These are phyloP conservation scores for Mollisiaceae sp. DNA, from an alignment of 2,329 filamentous ascomycete species.

Conservation along the genomic window DNA sequence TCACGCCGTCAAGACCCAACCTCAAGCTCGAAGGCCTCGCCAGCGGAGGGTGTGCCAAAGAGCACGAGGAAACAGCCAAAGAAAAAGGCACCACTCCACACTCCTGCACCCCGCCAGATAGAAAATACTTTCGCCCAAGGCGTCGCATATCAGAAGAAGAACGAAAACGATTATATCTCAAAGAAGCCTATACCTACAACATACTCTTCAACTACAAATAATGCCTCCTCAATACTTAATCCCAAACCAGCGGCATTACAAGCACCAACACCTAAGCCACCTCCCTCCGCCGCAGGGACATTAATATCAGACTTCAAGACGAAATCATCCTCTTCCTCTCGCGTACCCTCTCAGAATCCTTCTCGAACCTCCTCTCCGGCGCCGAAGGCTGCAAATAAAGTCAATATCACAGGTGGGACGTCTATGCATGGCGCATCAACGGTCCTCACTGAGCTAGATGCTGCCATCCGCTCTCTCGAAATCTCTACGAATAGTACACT, in stretches of 20 bases:
- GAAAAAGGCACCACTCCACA: constrained; percentile 65
- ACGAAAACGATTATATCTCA: constrained; percentile 73
- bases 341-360: constrained; percentile 53
- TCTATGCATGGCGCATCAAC: constrained; percentile 84
- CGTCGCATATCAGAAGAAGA: constrained; percentile 75
- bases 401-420: constrained; percentile 75
- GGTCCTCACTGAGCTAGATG: constrained; percentile 71
- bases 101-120: constrained; percentile 65
- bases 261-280: constrained; percentile 47
- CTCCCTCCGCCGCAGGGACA: constrained; percentile 71
- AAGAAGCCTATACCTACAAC: constrained; percentile 47
- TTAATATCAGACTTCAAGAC: constrained; percentile 79
- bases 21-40: constrained; percentile 17
- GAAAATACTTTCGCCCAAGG: constrained; percentile 68
- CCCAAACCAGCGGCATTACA: constrained; percentile 56
- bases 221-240: constrained; percentile 48
- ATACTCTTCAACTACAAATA: constrained; percentile 44
- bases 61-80: constrained; percentile 57
- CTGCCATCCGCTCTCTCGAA: constrained; percentile 87
- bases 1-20: constrained; percentile 58
- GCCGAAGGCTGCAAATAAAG: constrained; percentile 59
- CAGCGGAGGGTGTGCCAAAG: constrained; percentile 51
- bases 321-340: constrained; percentile 54
- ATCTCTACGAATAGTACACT: constrained; percentile 87
- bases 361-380: constrained; percentile 56